Conservation (phyloP, 2,329 filamentous ascomycete species). For the Trichoderma koningiopsis region DNA sequence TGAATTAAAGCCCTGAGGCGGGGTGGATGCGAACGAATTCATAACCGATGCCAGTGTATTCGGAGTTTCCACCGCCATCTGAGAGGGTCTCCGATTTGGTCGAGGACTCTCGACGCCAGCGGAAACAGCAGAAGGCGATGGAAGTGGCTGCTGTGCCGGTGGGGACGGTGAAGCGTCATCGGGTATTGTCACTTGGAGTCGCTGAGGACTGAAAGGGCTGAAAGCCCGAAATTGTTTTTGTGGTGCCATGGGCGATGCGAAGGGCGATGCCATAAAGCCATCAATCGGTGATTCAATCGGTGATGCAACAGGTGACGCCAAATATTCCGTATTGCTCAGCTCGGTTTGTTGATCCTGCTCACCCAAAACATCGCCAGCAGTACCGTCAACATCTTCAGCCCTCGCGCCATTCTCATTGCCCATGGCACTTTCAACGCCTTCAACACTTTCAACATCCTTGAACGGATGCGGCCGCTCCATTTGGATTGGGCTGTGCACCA, state of each 20-base stretch:
- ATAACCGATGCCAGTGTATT: background rate
- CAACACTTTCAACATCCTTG: background rate
- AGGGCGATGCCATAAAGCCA: background rate
- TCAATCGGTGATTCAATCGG: background rate
- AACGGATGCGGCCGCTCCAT: slow-evolving; percentile 23
- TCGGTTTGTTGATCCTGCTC: background rate
- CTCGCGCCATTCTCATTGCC: background rate
- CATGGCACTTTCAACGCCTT: background rate
- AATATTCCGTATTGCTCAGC: background rate
- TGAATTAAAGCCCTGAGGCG: slow-evolving; percentile 34
- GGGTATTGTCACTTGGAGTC: background rate
- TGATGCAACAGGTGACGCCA: background rate
- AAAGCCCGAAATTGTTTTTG: background rate
- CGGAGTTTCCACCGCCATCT: background rate
- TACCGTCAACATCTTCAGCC: background rate
- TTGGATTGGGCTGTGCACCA: slow-evolving; percentile 24
- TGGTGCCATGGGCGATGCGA: background rate
- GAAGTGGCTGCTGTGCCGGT: background rate
- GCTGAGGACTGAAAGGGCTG: slow-evolving; percentile 8
- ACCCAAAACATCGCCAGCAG: background rate
- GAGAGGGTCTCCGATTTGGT: slow-evolving; percentile 12
- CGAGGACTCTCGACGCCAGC: slow-evolving; percentile 19
- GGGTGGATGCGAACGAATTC: slow-evolving; percentile 30
- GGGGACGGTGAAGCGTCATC: background rate
- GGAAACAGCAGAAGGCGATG: slow-evolving; percentile 13